A percentile compares a stretch with the other conserved stretches of the same genome.
These are phyloP conservation scores for Niveomyces coronatus DNA, from an alignment of 2,329 filamentous ascomycete species.

Conservation along the genomic window DNA sequence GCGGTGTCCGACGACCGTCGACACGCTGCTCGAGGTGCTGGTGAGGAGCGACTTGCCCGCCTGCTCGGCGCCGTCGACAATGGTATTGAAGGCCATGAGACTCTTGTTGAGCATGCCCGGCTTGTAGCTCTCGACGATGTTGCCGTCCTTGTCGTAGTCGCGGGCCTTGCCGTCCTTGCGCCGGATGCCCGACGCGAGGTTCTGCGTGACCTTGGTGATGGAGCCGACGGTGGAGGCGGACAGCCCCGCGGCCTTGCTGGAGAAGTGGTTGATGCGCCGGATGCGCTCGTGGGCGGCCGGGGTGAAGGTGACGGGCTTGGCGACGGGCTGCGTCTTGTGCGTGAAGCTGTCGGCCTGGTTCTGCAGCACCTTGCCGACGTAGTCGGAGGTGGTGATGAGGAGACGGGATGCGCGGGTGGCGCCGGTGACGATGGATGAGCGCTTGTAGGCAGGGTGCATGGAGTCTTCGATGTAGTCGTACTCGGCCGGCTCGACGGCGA, in stretches of 20 bases:
- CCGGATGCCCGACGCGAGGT: slow-evolving; percentile 63
- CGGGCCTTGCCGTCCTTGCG: slow-evolving; percentile 43
- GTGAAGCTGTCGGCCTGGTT: slow-evolving; percentile 72
- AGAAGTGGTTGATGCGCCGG: slow-evolving; percentile 83
- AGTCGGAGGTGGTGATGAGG: slow-evolving; percentile 77
- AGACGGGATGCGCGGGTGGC: slow-evolving; percentile 82
- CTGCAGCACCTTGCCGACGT: slow-evolving; percentile 67
- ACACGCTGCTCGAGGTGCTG: slow-evolving; percentile 67
- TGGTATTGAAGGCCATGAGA: slow-evolving; percentile 89
- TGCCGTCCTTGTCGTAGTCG: slow-evolving; percentile 61
- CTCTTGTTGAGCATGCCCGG: slow-evolving; percentile 91
- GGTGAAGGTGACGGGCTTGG: slow-evolving; percentile 78
- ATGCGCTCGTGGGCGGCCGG: slow-evolving; percentile 76
- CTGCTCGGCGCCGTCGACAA: slow-evolving; percentile 88
- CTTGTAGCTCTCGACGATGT: slow-evolving; percentile 58
- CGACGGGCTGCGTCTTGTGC: slow-evolving; percentile 64
- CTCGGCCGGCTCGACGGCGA: slow-evolving; percentile 54
- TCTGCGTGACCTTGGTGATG: slow-evolving; percentile 77
- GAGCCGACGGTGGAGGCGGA: slow-evolving; percentile 81
- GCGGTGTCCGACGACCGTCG: slow-evolving; percentile 75
- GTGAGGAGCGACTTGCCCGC: slow-evolving; percentile 69
- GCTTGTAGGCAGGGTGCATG: slow-evolving; percentile 83
- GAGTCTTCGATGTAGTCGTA: slow-evolving; percentile 66
- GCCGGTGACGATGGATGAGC: slow-evolving; percentile 75
- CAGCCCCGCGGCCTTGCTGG: slow-evolving; percentile 64